Evolutionary conservation across 495 filamentous ascomycete genomes (phyloP).

Genomic region (Daldinia concentrica): DNA sequence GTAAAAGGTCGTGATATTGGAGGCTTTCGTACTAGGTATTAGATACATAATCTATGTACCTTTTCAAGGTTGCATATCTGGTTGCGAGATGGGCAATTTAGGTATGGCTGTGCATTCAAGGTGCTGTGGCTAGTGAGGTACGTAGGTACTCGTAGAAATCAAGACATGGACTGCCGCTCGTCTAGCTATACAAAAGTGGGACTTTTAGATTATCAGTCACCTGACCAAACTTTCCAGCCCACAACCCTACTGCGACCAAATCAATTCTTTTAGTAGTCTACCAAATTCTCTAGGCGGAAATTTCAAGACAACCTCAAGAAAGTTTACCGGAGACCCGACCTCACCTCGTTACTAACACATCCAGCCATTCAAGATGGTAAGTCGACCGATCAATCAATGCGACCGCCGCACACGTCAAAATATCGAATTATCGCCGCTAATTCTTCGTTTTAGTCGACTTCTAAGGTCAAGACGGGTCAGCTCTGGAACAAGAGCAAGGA

Average conservation of each 20-base stretch:
- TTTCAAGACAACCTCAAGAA: slow-evolving; percentile 47
- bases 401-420: slow-evolving; percentile 6
- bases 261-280: slow-evolving; percentile 45
- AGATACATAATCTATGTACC: neutral
- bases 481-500: slow-evolving; percentile 99
- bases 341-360: slow-evolving; percentile 44
- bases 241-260: slow-evolving; percentile 43
- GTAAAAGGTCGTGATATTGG: neutral
- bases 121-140: slow-evolving; percentile 20
- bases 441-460: slow-evolving; percentile 69
- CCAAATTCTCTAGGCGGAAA: slow-evolving; percentile 44
- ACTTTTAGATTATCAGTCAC: slow-evolving; percentile 19
- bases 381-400: slow-evolving; percentile 38
- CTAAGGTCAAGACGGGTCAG: slow-evolving; percentile 92
- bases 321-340: slow-evolving; percentile 49
- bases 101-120: neutral
- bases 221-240: slow-evolving; percentile 42
- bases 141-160: slow-evolving; percentile 2
- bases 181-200: slow-evolving; percentile 16
- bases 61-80: neutral
- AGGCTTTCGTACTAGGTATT: neutral
- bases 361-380: slow-evolving; percentile 60
- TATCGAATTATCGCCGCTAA: neutral
- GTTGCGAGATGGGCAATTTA: neutral
- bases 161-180: slow-evolving; percentile 7